Conservation (phyloP, 1,139 yeast species). For the Pichia sp. region DNA sequence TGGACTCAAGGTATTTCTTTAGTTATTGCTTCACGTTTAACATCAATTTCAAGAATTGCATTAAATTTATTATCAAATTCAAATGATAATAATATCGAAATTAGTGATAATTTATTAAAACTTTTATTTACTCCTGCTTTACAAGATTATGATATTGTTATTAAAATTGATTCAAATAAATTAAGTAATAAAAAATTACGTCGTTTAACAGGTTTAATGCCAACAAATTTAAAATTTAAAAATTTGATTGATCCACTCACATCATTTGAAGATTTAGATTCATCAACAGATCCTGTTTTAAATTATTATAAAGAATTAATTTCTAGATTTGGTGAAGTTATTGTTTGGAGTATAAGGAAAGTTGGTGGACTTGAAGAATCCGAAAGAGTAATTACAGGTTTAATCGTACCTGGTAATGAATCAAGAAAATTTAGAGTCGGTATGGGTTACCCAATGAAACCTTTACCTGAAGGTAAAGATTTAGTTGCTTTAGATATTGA, state of each 20-base stretch:
- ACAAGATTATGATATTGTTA: constrained; percentile 74
- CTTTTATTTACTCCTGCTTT: constrained; percentile 72
- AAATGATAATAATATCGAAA: constrained; percentile 6
- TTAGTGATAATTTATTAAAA: constrained; percentile 39
- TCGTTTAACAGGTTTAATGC: constrained; percentile 46
- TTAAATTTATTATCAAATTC: constrained; percentile 36
- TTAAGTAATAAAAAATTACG: constrained; percentile 30
- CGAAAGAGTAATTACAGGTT: constrained; percentile 61
- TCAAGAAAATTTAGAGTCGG: constrained; percentile 71
- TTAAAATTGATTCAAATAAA: constrained; percentile 39
- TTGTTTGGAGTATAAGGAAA: constrained; percentile 54
- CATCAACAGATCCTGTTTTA: constrained; percentile 45
- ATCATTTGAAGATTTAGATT: constrained; percentile 37
- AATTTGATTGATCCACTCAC: constrained; percentile 45
- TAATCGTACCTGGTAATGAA: constrained; percentile 61
- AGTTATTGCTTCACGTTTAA: constrained; percentile 79
- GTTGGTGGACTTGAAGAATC: constrained; percentile 40
- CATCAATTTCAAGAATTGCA: constrained; percentile 80
- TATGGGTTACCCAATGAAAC: constrained; percentile 67
- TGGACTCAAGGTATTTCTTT: constrained; percentile 65
- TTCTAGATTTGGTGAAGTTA: constrained; percentile 43
- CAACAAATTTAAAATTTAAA: constrained; percentile 47
- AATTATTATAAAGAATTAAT: constrained; percentile 50
- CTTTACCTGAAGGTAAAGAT: constrained; percentile 65
- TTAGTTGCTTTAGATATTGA: constrained; percentile 39